Evolutionary conservation across 352 stramenopile genomes (phyloP), one percentile per base, ranked within the genome.

Genomic region (Phytophthora colocasiae): DNA sequence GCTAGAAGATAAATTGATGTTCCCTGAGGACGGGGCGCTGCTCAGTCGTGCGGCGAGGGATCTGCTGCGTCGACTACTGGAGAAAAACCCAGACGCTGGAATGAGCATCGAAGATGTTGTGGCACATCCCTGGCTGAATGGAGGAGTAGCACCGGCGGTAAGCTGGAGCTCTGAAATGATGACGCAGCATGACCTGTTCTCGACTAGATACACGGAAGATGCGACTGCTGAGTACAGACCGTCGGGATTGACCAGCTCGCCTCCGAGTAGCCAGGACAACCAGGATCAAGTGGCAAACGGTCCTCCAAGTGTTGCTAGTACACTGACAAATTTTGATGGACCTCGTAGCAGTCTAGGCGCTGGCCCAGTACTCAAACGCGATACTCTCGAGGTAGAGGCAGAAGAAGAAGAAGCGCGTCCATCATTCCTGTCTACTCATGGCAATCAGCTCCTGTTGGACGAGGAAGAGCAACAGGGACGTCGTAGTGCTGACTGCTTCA

Each of bases 351-450:
- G 59, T 65, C 31, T 60, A 29, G 51, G 38, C 6, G 46, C 45
- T 3, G 27, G 36, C n/a, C 50, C 15, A 26, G 45, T 57, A 19
- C n/a, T 62, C 10, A 69, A 63, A 32, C 31, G 49, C 27, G 69
- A 73, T 29, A 70, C 47, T 6, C 41, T 77, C 6, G 63, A 73
- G 49, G 26, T 48, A 10, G 58, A 77, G 66, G 64, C 44, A 27
- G 64, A 67, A 40, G 69, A 74, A 51, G 69, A 74, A 26, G 61
- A 66, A 19, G 79, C 83, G 5, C 87, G 85, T 8, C 75, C 82
- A 45, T 96, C 87, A 4, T 92, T 89, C 29, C 63, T 96, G 32
- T 96, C 87, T 4, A 94, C 83, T 3, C 79, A 91, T 36, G 82
- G 84, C 43, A 80, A 77, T 17, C 70, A 71, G 19, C 61, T 77